phyloP scores from a whole-genome alignment of 2,329 filamentous ascomycete genomes.

The Xylaria sp. region DNA sequence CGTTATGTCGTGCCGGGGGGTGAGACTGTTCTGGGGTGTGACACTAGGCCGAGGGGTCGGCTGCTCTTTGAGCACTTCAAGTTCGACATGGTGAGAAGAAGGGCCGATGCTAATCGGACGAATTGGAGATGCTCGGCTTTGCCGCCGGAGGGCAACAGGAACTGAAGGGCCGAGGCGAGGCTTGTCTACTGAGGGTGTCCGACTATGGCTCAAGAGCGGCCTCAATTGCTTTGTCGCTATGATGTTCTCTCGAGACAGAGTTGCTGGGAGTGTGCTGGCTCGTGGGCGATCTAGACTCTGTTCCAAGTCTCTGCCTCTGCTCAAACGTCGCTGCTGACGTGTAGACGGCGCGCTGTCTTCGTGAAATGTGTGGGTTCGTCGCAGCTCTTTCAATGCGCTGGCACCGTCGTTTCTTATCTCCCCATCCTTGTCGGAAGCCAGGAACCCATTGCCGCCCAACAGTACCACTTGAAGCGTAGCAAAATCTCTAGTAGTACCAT shows the following conservation, averaged over 20 bases:
- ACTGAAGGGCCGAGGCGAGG: slow-evolving; percentile 9
- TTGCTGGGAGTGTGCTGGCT: slow-evolving; percentile 34
- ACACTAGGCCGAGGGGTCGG: slow-evolving; percentile 25
- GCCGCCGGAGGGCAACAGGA: slow-evolving; percentile 24
- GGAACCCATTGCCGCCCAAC: slow-evolving; percentile 38
- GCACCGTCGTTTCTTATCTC: slow-evolving; percentile 35
- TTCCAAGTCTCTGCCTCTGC: slow-evolving; percentile 23
- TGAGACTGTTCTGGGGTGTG: neutral
- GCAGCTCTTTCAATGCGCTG: slow-evolving; percentile 28
- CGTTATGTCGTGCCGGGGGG: neutral
- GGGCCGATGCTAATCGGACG: slow-evolving; percentile 34
- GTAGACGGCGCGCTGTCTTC: neutral
- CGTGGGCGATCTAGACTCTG: slow-evolving; percentile 31
- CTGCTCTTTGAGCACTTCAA: slow-evolving; percentile 34
- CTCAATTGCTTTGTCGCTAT: slow-evolving; percentile 13
- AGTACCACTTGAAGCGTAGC: slow-evolving; percentile 41
- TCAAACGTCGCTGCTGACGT: slow-evolving; percentile 10
- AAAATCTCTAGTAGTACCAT: slow-evolving; percentile 40
- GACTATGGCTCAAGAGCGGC: slow-evolving; percentile 9
- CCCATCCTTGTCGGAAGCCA: slow-evolving; percentile 38
- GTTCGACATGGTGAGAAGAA: slow-evolving; percentile 12
- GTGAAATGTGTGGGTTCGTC: slow-evolving; percentile 34
- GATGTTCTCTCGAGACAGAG: slow-evolving; percentile 21
- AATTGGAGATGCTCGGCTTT: slow-evolving; percentile 25
- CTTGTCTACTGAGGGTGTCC: slow-evolving; percentile 12